These are phyloP conservation scores for Heliamphora exappendiculata DNA, from an alignment of 148 eudicot genomes.

Conservation along the genomic window DNA sequence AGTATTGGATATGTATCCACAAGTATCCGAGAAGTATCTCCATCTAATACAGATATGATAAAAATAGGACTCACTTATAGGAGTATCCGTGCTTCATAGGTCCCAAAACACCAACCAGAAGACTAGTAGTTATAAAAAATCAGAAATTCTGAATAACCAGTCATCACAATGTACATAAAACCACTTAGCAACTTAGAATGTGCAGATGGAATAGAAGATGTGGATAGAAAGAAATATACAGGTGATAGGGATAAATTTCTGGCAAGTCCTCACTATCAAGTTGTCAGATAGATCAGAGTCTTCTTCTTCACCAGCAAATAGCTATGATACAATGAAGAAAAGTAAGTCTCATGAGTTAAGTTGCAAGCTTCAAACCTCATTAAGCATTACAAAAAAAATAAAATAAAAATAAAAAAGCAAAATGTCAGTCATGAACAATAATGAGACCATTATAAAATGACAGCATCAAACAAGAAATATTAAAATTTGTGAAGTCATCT, in stretches of 20 bases:
- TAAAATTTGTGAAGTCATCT: not conserved
- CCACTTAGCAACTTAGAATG: not conserved
- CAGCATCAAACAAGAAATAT: not conserved
- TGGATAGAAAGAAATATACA: conserved; percentile 37
- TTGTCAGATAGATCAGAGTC: conserved; percentile 84
- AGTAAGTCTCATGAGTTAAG: not conserved
- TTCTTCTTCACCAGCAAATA: conserved; percentile 69
- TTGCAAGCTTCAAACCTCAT: not conserved
- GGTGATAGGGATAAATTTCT: conserved; percentile 88
- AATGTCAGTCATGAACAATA: not conserved
- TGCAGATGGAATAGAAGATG: not conserved
- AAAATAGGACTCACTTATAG: no score
- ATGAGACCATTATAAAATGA: not conserved
- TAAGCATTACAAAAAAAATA: not conserved
- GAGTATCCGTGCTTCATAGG: no score
- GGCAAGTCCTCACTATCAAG: conserved; percentile 89
- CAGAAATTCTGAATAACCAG: conserved; percentile 1
- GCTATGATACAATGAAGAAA: conserved; percentile 13
- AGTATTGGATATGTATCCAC: no score
- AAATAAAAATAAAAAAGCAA: not conserved
- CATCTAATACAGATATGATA: no score
- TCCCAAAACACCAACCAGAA: not conserved
- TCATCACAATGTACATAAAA: not conserved
- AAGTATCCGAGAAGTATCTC: no score
- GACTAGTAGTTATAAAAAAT: not conserved